Percentiles rank a stretch among this genome's conserved stretches.
phyloP scores from a whole-genome alignment of 352 stramenopile genomes.

The Globisporangium barbulae region DNA sequence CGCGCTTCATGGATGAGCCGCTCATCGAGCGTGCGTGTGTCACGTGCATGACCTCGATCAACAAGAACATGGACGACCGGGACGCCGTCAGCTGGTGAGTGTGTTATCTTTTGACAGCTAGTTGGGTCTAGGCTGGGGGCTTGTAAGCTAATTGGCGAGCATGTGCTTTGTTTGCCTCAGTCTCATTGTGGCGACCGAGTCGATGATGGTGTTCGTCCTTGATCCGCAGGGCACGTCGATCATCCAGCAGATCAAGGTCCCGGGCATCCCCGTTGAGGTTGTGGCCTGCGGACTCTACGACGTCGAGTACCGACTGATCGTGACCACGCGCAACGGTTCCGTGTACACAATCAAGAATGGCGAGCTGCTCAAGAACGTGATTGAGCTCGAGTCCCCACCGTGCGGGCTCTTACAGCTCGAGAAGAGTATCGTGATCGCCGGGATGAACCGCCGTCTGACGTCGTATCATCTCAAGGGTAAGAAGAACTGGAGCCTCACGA shows the following conservation, averaged over 20 bases:
- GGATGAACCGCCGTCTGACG: conserved; percentile 82
- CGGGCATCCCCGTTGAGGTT: conserved; percentile 72
- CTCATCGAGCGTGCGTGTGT: conserved; percentile 72
- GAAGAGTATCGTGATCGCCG: conserved; percentile 85
- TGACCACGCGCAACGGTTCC: conserved; percentile 81
- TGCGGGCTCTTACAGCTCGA: conserved; percentile 77
- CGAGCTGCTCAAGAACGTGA: conserved; percentile 80
- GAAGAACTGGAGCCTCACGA: conserved; percentile 88
- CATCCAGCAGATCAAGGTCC: conserved; percentile 64
- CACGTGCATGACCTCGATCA: conserved; percentile 87
- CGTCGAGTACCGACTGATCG: conserved; percentile 83
- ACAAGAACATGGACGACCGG: conserved; percentile 86
- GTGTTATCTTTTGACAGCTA: not conserved
- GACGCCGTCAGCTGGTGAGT: conserved; percentile 70
- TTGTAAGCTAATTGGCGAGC: not conserved
- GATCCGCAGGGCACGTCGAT: conserved; percentile 74
- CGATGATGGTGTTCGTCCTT: conserved; percentile 71
- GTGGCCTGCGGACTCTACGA: conserved; percentile 68
- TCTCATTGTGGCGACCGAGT: conserved; percentile 87
- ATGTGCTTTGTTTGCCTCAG: conserved; percentile 14
- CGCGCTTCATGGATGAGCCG: conserved; percentile 74
- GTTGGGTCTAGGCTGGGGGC: not conserved
- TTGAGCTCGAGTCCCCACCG: conserved; percentile 81
- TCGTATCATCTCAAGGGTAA: conserved; percentile 90
- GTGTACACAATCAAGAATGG: conserved; percentile 92